Percentiles rank a stretch among this genome's conserved stretches.
Evolutionary conservation across 2,329 filamentous ascomycete species (phyloP).

Genomic region (Dothidotthia symphoricarpi): DNA sequence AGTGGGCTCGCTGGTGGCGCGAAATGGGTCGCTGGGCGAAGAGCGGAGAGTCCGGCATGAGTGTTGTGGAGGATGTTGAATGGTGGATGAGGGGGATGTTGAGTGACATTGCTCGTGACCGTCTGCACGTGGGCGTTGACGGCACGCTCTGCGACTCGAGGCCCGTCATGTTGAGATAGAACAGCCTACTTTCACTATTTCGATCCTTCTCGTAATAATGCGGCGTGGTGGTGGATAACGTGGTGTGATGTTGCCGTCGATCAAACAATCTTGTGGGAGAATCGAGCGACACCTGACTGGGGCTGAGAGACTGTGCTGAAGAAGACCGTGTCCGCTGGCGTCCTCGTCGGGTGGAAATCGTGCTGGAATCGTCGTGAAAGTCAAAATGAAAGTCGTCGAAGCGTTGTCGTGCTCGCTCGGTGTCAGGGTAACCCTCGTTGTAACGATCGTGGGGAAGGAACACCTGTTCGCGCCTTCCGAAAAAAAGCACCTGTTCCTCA

Average conservation of each 20-base stretch:
- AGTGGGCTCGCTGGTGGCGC: constrained; percentile 35
- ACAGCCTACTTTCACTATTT: constrained; percentile 22
- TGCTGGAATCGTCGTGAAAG: constrained; percentile 16
- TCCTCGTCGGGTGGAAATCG: constrained; percentile 7
- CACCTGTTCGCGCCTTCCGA: constrained; percentile 31
- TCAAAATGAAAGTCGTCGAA: constrained; percentile 36
- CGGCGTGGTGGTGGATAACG: too few relatives aligned
- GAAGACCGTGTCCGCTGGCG: constrained; percentile 20
- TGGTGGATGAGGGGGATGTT: constrained; percentile 62
- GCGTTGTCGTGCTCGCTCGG: constrained; percentile 26
- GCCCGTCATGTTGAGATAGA: constrained; percentile 30
- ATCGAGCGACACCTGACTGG: constrained; percentile 13
- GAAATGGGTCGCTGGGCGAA: constrained; percentile 29
- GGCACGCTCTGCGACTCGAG: constrained; percentile 22
- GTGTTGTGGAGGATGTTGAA: constrained; percentile 47
- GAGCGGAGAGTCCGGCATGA: constrained; percentile 46
- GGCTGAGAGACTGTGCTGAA: constrained; percentile 20
- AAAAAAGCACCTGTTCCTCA: constrained; percentile 67
- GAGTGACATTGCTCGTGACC: constrained; percentile 69
- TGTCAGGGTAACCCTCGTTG: not conserved
- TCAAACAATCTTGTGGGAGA: constrained; percentile 5
- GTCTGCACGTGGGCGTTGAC: constrained; percentile 43
- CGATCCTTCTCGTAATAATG: constrained; percentile 10
- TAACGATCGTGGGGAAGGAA: constrained; percentile 11
- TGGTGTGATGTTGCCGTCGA: too few relatives aligned